A percentile compares a stretch with the other conserved stretches of the same genome.
Conservation (phyloP, 257 asterid species). For the Rauvolfia tetraphylla region DNA sequence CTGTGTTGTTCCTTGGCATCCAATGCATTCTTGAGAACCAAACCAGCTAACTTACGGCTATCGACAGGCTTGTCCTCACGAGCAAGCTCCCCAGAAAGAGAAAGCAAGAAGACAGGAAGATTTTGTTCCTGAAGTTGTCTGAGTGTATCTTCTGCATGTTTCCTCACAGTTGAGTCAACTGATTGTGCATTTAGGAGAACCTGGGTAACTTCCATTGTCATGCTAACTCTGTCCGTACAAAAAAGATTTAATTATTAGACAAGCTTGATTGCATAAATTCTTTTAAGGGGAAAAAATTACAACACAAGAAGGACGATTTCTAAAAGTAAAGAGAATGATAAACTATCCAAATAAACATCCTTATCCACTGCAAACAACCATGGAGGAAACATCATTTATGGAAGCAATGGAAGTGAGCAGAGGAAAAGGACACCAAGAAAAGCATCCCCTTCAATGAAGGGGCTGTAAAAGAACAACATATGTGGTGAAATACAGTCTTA, state of each 20-base stretch:
- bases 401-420: background rate
- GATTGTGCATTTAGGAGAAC: conserved; percentile 54
- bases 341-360: background rate
- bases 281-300: background rate
- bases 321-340: background rate
- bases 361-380: background rate
- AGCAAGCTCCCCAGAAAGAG: conserved; percentile 58
- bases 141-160: conserved; percentile 51
- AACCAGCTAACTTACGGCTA: conserved; percentile 61
- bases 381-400: background rate
- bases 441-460: background rate
- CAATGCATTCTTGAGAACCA: conserved; percentile 56
- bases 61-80: conserved; percentile 58
- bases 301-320: background rate
- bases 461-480: background rate
- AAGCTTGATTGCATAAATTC: background rate
- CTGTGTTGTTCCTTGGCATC: conserved; percentile 66
- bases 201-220: conserved; percentile 58
- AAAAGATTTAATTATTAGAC: conserved; percentile 5
- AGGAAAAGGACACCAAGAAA: background rate
- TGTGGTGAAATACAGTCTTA: background rate
- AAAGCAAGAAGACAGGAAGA: conserved; percentile 50
- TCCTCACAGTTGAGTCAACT: conserved; percentile 46
- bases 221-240: conserved; percentile 18
- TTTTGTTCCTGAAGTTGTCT: conserved; percentile 64